A percentile compares a stretch with the other conserved stretches of the same genome.
Evolutionary conservation across 148 eudicot genomes (phyloP).

Genomic region (Selenicereus undatus): DNA sequence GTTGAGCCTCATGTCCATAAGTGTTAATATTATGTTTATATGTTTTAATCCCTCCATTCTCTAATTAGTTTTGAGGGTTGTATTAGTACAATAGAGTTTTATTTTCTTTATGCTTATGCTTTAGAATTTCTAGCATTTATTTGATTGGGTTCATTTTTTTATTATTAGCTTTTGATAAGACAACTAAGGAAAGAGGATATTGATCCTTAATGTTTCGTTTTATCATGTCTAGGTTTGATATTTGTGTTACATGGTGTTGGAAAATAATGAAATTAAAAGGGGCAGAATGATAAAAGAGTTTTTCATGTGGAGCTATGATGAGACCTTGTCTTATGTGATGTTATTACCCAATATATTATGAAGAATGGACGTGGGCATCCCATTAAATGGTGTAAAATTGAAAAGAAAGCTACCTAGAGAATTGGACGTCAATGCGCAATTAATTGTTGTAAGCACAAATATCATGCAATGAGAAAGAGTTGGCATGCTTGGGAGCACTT

Average conservation of each 20-base stretch:
- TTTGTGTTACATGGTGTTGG: not conserved
- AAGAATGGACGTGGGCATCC: not conserved
- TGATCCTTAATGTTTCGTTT: not conserved
- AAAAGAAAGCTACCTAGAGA: not conserved
- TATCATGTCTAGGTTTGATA: not conserved
- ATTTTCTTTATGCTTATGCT: too few relatives aligned
- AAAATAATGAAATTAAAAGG: not conserved
- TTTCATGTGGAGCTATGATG: not conserved
- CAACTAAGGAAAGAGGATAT: too few relatives aligned
- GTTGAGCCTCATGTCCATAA: too few relatives aligned
- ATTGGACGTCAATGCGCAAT: not conserved
- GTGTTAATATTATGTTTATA: too few relatives aligned
- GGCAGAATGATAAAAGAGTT: not conserved
- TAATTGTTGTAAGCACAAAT: not conserved
- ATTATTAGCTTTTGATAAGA: too few relatives aligned
- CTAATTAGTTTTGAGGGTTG: too few relatives aligned
- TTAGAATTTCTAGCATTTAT: too few relatives aligned
- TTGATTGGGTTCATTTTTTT: too few relatives aligned
- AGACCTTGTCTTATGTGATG: not conserved
- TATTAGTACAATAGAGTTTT: too few relatives aligned
- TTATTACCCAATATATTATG: not conserved
- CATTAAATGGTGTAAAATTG: not conserved
- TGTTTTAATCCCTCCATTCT: too few relatives aligned
- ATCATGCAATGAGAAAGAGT: not conserved
- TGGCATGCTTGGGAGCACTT: not conserved